Base-by-base conservation (phyloP, 1,139 yeast species). In the Arxiozyma slooffiae region DNA sequence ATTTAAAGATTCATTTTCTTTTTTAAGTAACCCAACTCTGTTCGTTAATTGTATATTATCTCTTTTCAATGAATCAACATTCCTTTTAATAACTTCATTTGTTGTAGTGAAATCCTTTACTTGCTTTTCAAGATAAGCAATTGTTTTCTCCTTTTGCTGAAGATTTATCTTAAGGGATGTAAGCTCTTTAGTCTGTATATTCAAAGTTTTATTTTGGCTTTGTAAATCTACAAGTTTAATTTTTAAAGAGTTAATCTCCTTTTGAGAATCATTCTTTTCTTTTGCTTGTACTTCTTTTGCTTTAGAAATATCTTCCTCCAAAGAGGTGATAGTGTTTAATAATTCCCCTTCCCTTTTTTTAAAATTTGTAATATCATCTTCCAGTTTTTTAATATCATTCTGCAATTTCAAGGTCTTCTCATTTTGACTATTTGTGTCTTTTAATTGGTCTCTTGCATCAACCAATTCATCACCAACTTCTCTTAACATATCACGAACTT, bases 391-490 rank as follows among this genome's bases (percentile, higher is more conserved):
- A 49, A 59, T 44, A 48, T 58, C 46, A 48, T 51, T 21, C 52
- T 52, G 46, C 47, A 63, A 39, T 40, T 56, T 48, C 47, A 56
- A 49, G 30, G 52, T 24, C 41, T 54, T 58, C 44, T 51, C 46
- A 18, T 50, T 44, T 7, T 34, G 44, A 17, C 52, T 53, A 16
- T 53, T 48, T 8, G 50, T 34, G 23, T 57, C 57, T 44, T 67
- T 67, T 11, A 61, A 44, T 47, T 59, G 51, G 18, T 63, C 63
- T 50, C 61, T 61, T 21, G 66, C 61, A 30, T 62, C 62, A 14
- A 87, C 94, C 24, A 87, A 71, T 48, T 86, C 94, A 59, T 84
- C 78, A 1, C 96, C 96, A 21, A 88, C 75, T 48, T 78, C 80
- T 57, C 77, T 77, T 47, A 88, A 67, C 85, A 81, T 84, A 52